Evolutionary conservation across 148 eudicot genomes (phyloP).

Genomic region (Bassia scoparia): DNA sequence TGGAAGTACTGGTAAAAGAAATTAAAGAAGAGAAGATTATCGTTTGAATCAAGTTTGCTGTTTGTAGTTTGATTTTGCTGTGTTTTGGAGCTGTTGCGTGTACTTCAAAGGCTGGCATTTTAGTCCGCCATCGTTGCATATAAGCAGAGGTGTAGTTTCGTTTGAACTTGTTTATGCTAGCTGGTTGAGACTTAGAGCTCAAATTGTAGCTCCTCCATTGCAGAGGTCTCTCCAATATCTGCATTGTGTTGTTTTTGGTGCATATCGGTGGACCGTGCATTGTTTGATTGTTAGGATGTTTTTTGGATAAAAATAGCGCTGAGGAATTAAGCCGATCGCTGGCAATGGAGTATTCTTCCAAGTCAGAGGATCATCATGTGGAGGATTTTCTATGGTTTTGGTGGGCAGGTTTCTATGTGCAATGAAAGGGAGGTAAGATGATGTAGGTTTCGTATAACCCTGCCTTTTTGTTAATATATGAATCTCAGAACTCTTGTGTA

Average conservation of each 20-base stretch:
- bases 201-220: slow-evolving; percentile 65
- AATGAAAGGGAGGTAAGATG: slow-evolving; percentile 95
- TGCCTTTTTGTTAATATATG: neutral
- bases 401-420: slow-evolving; percentile 95
- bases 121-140: slow-evolving; percentile 58
- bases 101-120: slow-evolving; percentile 85
- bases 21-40: too few species aligned
- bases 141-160: slow-evolving; percentile 50
- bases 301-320: slow-evolving; percentile 67
- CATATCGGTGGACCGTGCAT: slow-evolving; percentile 73
- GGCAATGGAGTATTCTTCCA: slow-evolving; percentile 34
- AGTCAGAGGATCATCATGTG: slow-evolving; percentile 18
- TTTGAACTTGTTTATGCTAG: slow-evolving; percentile 58
- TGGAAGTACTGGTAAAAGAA: too few species aligned
- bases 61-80: slow-evolving; percentile 38
- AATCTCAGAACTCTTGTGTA: neutral
- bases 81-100: slow-evolving; percentile 48
- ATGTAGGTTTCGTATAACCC: slow-evolving; percentile 64
- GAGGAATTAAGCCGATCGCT: slow-evolving; percentile 67
- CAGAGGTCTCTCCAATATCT: slow-evolving; percentile 65
- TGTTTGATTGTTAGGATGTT: slow-evolving; percentile 76
- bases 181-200: slow-evolving; percentile 63
- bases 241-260: slow-evolving; percentile 66
- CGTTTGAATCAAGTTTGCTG: slow-evolving; percentile 44
- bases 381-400: slow-evolving; percentile 75